A percentile compares a stretch with the other conserved stretches of the same genome.
These are phyloP conservation scores for Phyllostachys edulis DNA, from an alignment of 176 grass and related monocot species.

Conservation along the genomic window DNA sequence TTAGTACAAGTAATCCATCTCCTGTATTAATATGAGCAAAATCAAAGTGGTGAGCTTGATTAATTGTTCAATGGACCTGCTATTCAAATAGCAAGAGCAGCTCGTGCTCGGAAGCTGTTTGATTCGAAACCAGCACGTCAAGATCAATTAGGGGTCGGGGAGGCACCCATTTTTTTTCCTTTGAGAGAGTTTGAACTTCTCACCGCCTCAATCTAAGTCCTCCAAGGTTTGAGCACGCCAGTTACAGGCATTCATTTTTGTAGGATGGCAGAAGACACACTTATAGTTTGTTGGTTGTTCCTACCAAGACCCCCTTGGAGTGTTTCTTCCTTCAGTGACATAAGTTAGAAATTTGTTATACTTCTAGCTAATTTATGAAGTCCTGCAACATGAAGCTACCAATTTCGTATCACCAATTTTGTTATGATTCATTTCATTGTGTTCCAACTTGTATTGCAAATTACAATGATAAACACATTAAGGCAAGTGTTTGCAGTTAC, in stretches of 20 bases:
- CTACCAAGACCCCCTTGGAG: not conserved
- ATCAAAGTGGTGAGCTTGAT: not conserved
- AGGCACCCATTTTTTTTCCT: not conserved
- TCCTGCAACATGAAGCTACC: not conserved
- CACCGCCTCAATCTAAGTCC: not conserved
- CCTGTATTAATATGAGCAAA: not conserved
- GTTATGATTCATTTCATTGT: not conserved
- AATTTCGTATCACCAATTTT: not conserved
- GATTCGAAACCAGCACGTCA: not conserved
- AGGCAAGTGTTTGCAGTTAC: not conserved
- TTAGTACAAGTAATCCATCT: not conserved
- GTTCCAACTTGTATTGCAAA: not conserved
- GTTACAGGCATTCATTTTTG: not conserved
- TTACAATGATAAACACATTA: not conserved
- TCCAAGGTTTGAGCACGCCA: not conserved
- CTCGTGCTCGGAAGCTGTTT: not conserved
- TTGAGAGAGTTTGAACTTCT: not conserved
- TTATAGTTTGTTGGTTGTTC: not conserved
- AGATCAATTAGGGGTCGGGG: not conserved
- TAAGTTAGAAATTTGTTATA: not conserved
- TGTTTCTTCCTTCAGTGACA: not conserved
- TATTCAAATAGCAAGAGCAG: not conserved
- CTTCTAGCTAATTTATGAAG: not conserved
- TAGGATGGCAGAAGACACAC: not conserved
- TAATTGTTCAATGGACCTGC: not conserved